Evolutionary conservation across 1,284 basidiomycete species (phyloP).

Genomic region (Cutaneotrichosporon mucoides): DNA sequence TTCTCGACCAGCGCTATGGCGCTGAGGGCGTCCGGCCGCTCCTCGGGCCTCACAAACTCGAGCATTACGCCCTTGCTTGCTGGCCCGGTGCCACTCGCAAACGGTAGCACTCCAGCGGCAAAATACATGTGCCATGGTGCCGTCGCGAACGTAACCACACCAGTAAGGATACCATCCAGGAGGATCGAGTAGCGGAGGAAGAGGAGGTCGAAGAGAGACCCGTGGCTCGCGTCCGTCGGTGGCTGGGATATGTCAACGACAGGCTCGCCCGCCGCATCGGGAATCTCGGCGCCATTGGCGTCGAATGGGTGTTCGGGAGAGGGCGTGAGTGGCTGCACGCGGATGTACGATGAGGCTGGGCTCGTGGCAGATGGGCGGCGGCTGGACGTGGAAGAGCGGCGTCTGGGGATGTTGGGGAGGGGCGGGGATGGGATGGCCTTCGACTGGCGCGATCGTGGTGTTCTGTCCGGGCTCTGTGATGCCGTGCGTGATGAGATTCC

Average conservation of each 20-base stretch:
- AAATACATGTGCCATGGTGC: slow-evolving; percentile 42
- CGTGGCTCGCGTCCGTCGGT: slow-evolving; percentile 21
- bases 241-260: slow-evolving; percentile 17
- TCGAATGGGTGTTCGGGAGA: slow-evolving; percentile 22
- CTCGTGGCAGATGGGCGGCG: not conserved
- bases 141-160: slow-evolving; percentile 23
- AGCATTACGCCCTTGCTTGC: slow-evolving; percentile 47
- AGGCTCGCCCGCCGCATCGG: slow-evolving; percentile 20
- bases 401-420: slow-evolving; percentile 1
- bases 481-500: too few species aligned
- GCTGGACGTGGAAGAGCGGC: not conserved
- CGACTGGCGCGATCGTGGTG: not conserved
- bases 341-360: not conserved
- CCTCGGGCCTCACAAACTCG: slow-evolving; percentile 38
- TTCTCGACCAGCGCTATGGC: slow-evolving; percentile 47
- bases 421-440: not conserved
- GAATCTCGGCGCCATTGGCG: slow-evolving; percentile 23
- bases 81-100: slow-evolving; percentile 46
- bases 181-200: slow-evolving; percentile 46
- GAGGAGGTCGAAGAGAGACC: slow-evolving; percentile 40
- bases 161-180: slow-evolving; percentile 42
- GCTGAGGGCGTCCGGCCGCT: slow-evolving; percentile 39
- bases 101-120: slow-evolving; percentile 43
- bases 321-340: not conserved
- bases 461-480: not conserved